Conservation (phyloP, 345 rosid species). For the Iberis pinnata region DNA sequence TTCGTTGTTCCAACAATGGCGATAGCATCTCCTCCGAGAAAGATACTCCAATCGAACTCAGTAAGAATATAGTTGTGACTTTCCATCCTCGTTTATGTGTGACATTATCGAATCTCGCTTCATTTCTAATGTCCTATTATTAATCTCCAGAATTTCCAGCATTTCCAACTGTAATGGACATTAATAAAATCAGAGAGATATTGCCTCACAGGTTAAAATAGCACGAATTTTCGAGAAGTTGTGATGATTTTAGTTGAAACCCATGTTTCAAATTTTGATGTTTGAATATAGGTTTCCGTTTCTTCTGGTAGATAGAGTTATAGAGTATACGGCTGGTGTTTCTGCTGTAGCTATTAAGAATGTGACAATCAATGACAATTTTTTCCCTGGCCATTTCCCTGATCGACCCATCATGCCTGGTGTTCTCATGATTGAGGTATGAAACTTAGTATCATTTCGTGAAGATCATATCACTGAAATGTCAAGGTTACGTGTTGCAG, state of each 20-base stretch:
- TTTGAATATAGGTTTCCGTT: constrained; percentile 72
- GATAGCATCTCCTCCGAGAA: constrained; percentile 12
- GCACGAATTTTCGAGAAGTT: no score
- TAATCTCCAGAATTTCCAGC: constrained; percentile 24
- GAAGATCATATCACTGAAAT: no score
- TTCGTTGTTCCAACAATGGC: constrained; percentile 25
- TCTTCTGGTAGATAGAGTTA: constrained; percentile 94
- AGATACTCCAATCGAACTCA: constrained; percentile 31
- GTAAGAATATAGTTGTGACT: constrained; percentile 1
- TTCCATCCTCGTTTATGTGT: neutral
- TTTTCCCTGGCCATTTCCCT: constrained; percentile 99
- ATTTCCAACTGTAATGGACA: constrained; percentile 59
- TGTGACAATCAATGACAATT: constrained; percentile 94
- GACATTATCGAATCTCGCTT: neutral
- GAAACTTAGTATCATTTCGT: no score
- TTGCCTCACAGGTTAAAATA: constrained; percentile 62
- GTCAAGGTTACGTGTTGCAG: constrained; percentile 19
- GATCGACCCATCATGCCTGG: constrained; percentile 99
- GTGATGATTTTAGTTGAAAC: no score
- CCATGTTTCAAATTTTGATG: no score
- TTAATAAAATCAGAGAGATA: constrained; percentile 77
- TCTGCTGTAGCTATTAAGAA: constrained; percentile 94
- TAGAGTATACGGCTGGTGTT: constrained; percentile 87
- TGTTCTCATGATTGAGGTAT: constrained; percentile 99
- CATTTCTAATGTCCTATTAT: neutral